Conservation (phyloP, 768 basidiomycete species). For the Brasilioporus rufonigricans region DNA sequence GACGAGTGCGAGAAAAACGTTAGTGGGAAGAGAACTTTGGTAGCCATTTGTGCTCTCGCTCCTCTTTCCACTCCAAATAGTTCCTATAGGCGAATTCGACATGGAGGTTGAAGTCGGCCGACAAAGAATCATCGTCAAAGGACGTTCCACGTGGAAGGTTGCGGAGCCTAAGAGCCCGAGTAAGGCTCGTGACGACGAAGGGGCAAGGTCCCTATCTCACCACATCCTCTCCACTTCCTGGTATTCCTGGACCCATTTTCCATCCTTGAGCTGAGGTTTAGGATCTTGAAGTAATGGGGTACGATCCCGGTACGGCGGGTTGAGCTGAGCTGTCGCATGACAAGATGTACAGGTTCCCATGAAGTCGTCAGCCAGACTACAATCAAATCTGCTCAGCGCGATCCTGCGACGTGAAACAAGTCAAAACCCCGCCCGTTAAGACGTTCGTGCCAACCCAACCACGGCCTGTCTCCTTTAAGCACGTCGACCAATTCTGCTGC, state of each 20-base stretch:
- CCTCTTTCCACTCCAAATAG: background rate
- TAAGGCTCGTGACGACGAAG: background rate
- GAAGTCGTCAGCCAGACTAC: constrained; percentile 3
- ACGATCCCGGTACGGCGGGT: background rate
- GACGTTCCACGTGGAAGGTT: background rate
- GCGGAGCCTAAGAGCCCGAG: background rate
- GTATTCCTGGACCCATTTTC: background rate
- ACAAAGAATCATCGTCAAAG: background rate
- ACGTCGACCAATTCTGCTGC: background rate
- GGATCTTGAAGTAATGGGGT: background rate
- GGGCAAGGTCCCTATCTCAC: background rate
- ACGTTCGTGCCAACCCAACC: constrained; percentile 5
- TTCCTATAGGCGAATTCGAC: background rate
- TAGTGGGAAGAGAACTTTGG: background rate
- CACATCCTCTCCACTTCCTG: background rate
- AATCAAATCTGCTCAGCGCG: background rate
- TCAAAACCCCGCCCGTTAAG: background rate
- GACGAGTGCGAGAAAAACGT: too few species aligned
- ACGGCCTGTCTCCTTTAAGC: background rate
- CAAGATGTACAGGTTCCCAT: constrained; percentile 2
- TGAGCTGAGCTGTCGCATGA: constrained; percentile 1
- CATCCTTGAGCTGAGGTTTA: background rate
- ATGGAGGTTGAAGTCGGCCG: background rate
- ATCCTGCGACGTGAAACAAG: background rate
- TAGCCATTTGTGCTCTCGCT: background rate